phyloP scores from a whole-genome alignment of 768 basidiomycete species.

The Lentinula sp. region DNA sequence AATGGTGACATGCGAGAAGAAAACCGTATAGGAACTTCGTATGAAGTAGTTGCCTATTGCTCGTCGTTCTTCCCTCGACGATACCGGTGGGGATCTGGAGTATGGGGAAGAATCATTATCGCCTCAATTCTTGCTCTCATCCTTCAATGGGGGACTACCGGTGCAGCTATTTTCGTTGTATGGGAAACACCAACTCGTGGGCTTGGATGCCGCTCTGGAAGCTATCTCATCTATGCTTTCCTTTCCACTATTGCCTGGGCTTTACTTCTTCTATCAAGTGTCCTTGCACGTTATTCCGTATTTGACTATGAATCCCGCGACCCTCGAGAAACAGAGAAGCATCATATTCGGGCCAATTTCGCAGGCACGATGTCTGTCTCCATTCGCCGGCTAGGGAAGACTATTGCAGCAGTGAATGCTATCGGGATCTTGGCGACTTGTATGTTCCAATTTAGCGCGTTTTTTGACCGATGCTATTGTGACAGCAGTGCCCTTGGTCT shows the following conservation, averaged over 20 bases:
- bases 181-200: constrained; percentile 26
- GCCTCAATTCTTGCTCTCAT: constrained; percentile 22
- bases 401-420: constrained; percentile 22
- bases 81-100: constrained; percentile 15
- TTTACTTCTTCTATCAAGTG: constrained; percentile 22
- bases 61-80: background rate
- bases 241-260: constrained; percentile 23
- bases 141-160: constrained; percentile 26
- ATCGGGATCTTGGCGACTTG: constrained; percentile 23
- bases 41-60: constrained; percentile 18
- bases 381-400: constrained; percentile 23
- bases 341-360: background rate
- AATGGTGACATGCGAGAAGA: background rate
- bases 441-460: constrained; percentile 25
- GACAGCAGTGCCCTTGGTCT: constrained; percentile 25
- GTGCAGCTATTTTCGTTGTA: constrained; percentile 19
- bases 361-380: constrained; percentile 16
- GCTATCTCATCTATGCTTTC: constrained; percentile 22
- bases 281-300: constrained; percentile 2
- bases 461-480: constrained; percentile 29
- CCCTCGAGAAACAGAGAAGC: background rate
- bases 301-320: background rate
- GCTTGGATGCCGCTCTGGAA: constrained; percentile 26
- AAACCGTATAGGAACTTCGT: constrained; percentile 14
- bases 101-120: constrained; percentile 18